phyloP scores from a whole-genome alignment of 2,329 filamentous ascomycete genomes.

The Stagonosporopsis vannaccii region DNA sequence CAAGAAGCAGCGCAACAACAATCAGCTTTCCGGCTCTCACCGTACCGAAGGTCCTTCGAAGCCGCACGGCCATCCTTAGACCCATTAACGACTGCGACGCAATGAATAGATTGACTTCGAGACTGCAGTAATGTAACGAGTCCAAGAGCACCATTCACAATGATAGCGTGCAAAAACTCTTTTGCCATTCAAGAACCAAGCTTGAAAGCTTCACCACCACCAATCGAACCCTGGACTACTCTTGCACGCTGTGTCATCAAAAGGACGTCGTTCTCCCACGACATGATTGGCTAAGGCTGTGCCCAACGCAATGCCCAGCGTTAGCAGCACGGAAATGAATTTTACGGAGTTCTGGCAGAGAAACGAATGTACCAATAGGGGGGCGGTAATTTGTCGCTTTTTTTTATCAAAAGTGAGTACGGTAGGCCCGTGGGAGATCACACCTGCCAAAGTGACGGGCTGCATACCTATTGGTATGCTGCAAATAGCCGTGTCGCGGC shows the following conservation, averaged over 20 bases:
- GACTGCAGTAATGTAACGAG: neutral
- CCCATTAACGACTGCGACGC: neutral
- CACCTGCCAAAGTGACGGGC: neutral
- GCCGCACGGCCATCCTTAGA: constrained; percentile 40
- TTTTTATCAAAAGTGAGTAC: constrained; percentile 1
- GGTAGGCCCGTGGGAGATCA: neutral
- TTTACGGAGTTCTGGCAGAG: constrained; percentile 13
- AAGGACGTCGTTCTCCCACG: neutral
- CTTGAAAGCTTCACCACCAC: neutral
- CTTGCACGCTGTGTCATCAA: neutral
- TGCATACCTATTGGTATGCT: neutral
- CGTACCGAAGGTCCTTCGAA: constrained; percentile 28
- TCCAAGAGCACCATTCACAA: neutral
- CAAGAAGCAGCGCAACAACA: constrained; percentile 25
- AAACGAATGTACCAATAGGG: constrained; percentile 6
- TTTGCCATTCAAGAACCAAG: neutral
- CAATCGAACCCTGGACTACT: neutral
- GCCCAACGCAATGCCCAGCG: neutral
- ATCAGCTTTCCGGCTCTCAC: constrained; percentile 16
- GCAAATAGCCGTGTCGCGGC: constrained; percentile 11
- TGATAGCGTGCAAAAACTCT: neutral
- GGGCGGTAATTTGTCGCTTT: constrained; percentile 14
- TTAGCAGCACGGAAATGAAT: neutral
- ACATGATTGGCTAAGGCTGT: neutral
- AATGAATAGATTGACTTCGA: constrained; percentile 1